Conservation (phyloP, 352 stramenopile genomes). For the Pythium coloratum region DNA sequence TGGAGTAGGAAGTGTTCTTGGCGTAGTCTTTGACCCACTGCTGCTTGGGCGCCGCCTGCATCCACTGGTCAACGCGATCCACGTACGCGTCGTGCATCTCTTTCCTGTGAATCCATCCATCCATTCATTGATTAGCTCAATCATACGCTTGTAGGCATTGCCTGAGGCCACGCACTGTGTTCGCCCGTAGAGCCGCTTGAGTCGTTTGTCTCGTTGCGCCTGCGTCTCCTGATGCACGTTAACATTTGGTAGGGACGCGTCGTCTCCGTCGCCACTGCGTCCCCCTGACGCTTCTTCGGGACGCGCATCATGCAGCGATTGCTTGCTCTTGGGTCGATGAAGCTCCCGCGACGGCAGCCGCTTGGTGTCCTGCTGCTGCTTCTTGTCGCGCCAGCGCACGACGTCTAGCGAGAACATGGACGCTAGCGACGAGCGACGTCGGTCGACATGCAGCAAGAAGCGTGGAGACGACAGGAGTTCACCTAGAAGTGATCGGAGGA, state of each 20-base stretch:
- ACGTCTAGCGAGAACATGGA: constrained; percentile 69
- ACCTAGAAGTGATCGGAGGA: background rate
- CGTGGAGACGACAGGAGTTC: background rate
- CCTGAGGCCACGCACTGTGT: constrained; percentile 15
- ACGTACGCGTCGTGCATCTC: constrained; percentile 73
- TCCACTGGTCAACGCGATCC: constrained; percentile 55
- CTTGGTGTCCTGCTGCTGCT: constrained; percentile 38
- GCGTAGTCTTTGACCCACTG: constrained; percentile 59
- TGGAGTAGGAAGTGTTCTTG: constrained; percentile 44
- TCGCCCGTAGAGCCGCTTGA: constrained; percentile 23
- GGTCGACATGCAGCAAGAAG: background rate
- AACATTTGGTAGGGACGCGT: background rate
- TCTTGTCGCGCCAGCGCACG: constrained; percentile 42
- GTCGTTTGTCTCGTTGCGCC: constrained; percentile 1
- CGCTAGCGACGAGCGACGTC: background rate
- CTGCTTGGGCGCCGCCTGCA: constrained; percentile 37
- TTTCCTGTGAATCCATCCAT: constrained; percentile 31
- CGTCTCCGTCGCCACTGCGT: background rate
- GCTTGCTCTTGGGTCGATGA: background rate
- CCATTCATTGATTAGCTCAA: background rate
- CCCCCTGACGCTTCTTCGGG: constrained; percentile 25
- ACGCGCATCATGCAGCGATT: constrained; percentile 22
- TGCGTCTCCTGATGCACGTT: constrained; percentile 10
- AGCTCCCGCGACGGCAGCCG: constrained; percentile 10
- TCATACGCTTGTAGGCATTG: too few relatives aligned